Conservation (phyloP, 345 rosid genomes). For the Aethionema arabicum region DNA sequence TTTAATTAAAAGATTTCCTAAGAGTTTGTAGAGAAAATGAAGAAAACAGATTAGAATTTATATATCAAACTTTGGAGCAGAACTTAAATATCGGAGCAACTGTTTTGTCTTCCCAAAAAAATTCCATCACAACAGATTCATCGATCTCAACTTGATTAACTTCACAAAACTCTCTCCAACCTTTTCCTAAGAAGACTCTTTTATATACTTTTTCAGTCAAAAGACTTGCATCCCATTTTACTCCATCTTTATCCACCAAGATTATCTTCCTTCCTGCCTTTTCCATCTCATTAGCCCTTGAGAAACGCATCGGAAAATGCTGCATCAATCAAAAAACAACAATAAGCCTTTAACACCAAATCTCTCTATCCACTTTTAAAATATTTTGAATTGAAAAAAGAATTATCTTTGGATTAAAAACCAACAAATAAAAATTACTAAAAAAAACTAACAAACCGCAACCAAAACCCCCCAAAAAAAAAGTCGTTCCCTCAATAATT, state of each 20-base stretch:
- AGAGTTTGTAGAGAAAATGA: too few species aligned
- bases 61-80: slow-evolving; percentile 5
- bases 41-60: too few species aligned
- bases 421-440: too few species aligned
- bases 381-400: too few species aligned
- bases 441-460: too few species aligned
- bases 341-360: background rate
- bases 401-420: too few species aligned
- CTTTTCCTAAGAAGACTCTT: too few species aligned
- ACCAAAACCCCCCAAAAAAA: too few species aligned
- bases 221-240: slow-evolving; percentile 17
- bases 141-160: slow-evolving; percentile 22
- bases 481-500: too few species aligned
- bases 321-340: background rate
- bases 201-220: background rate
- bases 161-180: slow-evolving; percentile 28
- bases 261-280: slow-evolving; percentile 18
- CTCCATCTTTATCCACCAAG: slow-evolving; percentile 25
- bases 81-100: slow-evolving; percentile 27
- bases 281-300: slow-evolving; percentile 20
- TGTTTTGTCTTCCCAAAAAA: slow-evolving; percentile 21
- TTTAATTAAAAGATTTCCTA: too few species aligned
- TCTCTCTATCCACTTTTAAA: too few species aligned
- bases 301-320: slow-evolving; percentile 27
- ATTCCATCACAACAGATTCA: slow-evolving; percentile 30